Conservation (phyloP, 331 rosid species). For the Stylosanthes scabra region DNA sequence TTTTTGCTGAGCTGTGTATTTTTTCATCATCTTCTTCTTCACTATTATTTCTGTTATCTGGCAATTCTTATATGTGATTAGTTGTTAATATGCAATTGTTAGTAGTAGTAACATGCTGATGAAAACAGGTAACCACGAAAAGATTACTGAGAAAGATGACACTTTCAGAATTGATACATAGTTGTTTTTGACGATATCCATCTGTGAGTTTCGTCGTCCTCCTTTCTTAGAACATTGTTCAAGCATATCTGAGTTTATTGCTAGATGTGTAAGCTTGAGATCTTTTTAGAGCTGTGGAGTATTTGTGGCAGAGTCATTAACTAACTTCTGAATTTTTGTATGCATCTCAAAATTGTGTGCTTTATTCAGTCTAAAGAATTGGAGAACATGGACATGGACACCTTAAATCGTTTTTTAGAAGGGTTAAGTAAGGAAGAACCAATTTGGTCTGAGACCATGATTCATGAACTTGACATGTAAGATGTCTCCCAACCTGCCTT, state of each 20-base stretch:
- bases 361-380: slow-evolving; percentile 70
- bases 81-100: background rate
- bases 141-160: slow-evolving; percentile 96
- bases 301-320: slow-evolving; percentile 1
- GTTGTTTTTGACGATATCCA: too few species aligned
- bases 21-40: too few species aligned
- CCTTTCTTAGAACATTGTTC: slow-evolving; percentile 5
- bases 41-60: too few species aligned
- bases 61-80: background rate
- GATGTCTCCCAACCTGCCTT: background rate
- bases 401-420: slow-evolving; percentile 69
- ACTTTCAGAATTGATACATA: slow-evolving; percentile 45
- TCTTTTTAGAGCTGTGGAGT: background rate
- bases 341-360: slow-evolving; percentile 38
- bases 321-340: background rate
- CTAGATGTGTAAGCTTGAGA: slow-evolving; percentile 61
- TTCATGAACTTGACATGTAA: slow-evolving; percentile 91
- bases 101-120: background rate
- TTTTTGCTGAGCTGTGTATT: too few species aligned
- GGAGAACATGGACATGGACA: slow-evolving; percentile 79
- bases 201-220: background rate
- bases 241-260: slow-evolving; percentile 62
- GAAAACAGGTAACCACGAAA: slow-evolving; percentile 72
- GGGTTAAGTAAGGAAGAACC: slow-evolving; percentile 82
- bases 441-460: slow-evolving; percentile 87